Evolutionary conservation across 2,329 filamentous ascomycete species (phyloP), one percentile per base, ranked within the genome.

Genomic region (Pestalotiopsis sp.): DNA sequence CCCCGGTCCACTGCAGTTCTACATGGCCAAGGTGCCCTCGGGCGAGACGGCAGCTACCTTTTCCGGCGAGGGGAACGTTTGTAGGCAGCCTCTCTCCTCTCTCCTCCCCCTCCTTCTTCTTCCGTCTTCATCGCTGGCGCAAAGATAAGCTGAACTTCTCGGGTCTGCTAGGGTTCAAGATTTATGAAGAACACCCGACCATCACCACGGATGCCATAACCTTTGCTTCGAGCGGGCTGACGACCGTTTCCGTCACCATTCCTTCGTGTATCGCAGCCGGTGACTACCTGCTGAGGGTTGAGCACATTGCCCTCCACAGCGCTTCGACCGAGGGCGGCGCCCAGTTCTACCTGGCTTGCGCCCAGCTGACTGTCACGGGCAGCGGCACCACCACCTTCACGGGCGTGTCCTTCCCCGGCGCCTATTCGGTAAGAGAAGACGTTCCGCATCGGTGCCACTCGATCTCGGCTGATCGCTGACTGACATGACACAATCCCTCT

Each of bases 291-390:
- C 72, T 80, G 4, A 77, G 78, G 27, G 76, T 75, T 23, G 79
- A 80, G 71, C 79, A 80, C 61, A 75, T 80, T 41, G 78, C 70
- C 7, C 72, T 80, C 7, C 79, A 80, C 63, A 74, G 72, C 36
- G 76, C 79, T 2, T 70, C 20, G 9, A 20, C 9, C 23, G 27
- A 31, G 14, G 63, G 63, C 23, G 63, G 63, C 5, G 63, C 63
- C 17, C 63, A 64, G 61, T 64, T 64, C 20, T 64, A 64, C 25
- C n/a, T 64, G 20, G 61, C n/a, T 20, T 78, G 77, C 41, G 77
- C 74, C 4, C 78, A 80, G 66, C 69, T 84, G 45, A 79, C 76
- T 13, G 81, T 85, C 57, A 81, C 77, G 4, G 83, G 83, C 13
- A 83, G 83, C 20, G 83, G 83, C 17, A 81, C 71, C 31, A 81